Conservation (phyloP, 1,139 yeast species). For the Schwanniomyces etchellsii region DNA sequence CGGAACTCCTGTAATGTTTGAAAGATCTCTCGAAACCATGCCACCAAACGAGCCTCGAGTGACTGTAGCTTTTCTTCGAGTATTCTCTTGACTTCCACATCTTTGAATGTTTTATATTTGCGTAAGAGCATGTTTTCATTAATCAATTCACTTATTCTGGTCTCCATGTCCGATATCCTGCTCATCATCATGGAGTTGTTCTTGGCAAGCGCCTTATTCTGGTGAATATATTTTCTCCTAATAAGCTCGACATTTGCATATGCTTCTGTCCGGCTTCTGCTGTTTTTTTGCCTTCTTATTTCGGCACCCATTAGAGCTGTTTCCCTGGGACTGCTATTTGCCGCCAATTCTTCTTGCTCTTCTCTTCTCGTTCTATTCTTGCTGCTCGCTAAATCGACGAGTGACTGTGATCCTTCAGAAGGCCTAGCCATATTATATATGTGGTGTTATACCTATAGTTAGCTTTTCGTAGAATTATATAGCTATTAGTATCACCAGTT, state of each 20-base stretch:
- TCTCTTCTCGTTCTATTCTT: conserved; percentile 1
- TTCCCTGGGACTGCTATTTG: not conserved
- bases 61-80: conserved; percentile 13
- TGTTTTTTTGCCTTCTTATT: conserved; percentile 1
- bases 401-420: conserved; percentile 11
- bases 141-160: conserved; percentile 37
- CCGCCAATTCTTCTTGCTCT: not conserved
- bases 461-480: too few species aligned
- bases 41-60: conserved; percentile 37
- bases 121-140: conserved; percentile 38
- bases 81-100: conserved; percentile 5
- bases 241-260: conserved; percentile 5
- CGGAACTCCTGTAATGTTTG: conserved; percentile 8
- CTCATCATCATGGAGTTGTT: conserved; percentile 47
- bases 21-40: conserved; percentile 40
- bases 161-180: conserved; percentile 47
- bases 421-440: conserved; percentile 12
- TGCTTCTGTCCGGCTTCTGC: conserved; percentile 1
- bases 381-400: conserved; percentile 5
- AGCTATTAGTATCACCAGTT: too few species aligned
- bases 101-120: conserved; percentile 10
- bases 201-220: conserved; percentile 52
- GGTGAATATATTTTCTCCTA: conserved; percentile 23
- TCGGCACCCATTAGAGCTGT: too few species aligned
- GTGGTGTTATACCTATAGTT: not conserved